Percentiles rank a stretch among this genome's conserved stretches.
Conservation (phyloP, 352 stramenopile genomes). For the Phytophthora pisi region DNA sequence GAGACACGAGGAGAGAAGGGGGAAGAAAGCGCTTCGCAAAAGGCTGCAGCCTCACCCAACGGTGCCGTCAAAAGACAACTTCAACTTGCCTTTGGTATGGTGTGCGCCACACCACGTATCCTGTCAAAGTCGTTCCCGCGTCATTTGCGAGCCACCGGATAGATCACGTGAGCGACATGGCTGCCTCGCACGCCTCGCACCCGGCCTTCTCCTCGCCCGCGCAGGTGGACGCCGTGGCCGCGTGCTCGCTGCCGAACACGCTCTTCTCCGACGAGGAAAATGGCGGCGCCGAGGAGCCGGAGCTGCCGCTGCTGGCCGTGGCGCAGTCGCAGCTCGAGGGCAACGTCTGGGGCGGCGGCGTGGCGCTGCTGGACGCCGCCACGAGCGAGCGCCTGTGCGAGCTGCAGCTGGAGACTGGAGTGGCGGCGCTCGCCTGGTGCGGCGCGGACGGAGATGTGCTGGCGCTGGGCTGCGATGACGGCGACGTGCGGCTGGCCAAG, state of each 20-base stretch:
- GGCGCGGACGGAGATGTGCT: constrained; percentile 55
- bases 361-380: constrained; percentile 54
- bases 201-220: constrained; percentile 32
- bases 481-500: constrained; percentile 61
- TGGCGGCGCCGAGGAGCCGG: constrained; percentile 23
- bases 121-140: too few species aligned
- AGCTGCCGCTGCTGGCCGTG: constrained; percentile 56
- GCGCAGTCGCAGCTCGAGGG: constrained; percentile 77
- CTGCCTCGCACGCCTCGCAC: constrained; percentile 8
- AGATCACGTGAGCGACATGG: constrained; percentile 7
- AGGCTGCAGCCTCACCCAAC: neutral
- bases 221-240: constrained; percentile 58
- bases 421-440: constrained; percentile 63
- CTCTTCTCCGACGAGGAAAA: constrained; percentile 33
- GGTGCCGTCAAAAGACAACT: constrained; percentile 2
- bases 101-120: neutral
- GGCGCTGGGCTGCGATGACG: constrained; percentile 72
- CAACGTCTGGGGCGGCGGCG: constrained; percentile 73
- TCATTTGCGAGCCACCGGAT: neutral
- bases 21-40: constrained; percentile 23
- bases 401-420: constrained; percentile 51
- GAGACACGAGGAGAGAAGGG: constrained; percentile 31
- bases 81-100: constrained; percentile 6
- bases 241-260: constrained; percentile 29
- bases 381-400: constrained; percentile 51